Conservation (phyloP, 345 rosid species). For the Citrus sp. region DNA sequence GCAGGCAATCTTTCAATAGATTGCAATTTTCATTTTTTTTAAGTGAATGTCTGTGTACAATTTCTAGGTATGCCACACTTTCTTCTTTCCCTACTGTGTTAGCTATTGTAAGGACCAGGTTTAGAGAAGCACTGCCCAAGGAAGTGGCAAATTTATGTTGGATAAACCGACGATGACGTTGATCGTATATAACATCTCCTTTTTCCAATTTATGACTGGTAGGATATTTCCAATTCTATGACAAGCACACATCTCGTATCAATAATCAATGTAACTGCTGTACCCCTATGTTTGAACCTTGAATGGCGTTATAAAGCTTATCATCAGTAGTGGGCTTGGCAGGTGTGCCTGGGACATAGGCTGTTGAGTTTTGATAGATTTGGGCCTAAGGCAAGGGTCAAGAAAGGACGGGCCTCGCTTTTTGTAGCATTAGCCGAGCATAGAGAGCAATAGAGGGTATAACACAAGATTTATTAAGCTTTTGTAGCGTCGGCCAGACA, state of each 20-base stretch:
- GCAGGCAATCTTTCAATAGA: neutral
- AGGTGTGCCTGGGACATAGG: neutral
- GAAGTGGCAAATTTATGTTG: neutral
- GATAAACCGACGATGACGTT: neutral
- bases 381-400: neutral
- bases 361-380: neutral
- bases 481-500: neutral
- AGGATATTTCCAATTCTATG: neutral
- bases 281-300: neutral
- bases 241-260: neutral
- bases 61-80: neutral
- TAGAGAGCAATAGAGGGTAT: neutral
- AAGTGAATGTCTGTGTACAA: neutral
- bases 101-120: neutral
- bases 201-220: neutral
- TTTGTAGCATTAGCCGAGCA: neutral
- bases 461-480: too few relatives aligned
- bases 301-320: neutral
- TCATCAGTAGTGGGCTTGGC: neutral
- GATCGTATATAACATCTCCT: neutral
- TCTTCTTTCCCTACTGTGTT: neutral
- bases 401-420: neutral
- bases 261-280: neutral
- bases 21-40: neutral
- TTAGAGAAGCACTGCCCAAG: neutral